Evolutionary conservation across 2,329 filamentous ascomycete species (phyloP), one percentile per base, ranked within the genome.

Genomic region (Huntiella omanensis): DNA sequence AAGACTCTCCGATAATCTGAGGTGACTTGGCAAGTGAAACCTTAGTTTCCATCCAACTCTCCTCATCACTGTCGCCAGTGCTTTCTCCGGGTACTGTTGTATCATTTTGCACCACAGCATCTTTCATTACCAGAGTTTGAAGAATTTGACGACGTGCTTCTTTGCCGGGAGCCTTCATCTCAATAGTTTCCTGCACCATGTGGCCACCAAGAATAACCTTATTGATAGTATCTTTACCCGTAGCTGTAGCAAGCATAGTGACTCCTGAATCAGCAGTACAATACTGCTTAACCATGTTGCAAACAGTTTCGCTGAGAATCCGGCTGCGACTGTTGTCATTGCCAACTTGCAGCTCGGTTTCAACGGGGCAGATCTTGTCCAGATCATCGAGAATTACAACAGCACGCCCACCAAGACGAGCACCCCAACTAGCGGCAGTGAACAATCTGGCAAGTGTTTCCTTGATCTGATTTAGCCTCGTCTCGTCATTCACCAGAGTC

Each of bases 271-370:
- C 79, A 51, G 75, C 71, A 1, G 75, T 76, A 58, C 87, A 94
- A 58, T 88, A 87, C 56, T 95, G 82, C 47, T 79, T 75, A 1
- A 88, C 83, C 52, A 91, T 77, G 1, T 81, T 76, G 57, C 83
- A 82, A 4, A 98, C 71, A 1, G 85, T 76, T 60, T 98, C 91
- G 57, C 87, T 94, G 48, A 95, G 76, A 55, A 96, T 87, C 33
- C 86, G 76, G 58, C 87, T 96, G 52, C 88, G 75, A 13, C 84
- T 84, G 56, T 98, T 96, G 54, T 96, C 86, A 50, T 86, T 87
- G 51, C 85, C 85, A 4, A 93, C 83, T 60, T 95, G 85, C 10
- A 98, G 69, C 59, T 98, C 91, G 0, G 87, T 95, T 62, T 98
- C 92, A 1, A 79, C 80, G 0, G 91, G 88, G 57, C 88, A 96